Evolutionary conservation across 1,284 basidiomycete genomes (phyloP).

Genomic region (Cutaneotrichosporon cyanovorans): DNA sequence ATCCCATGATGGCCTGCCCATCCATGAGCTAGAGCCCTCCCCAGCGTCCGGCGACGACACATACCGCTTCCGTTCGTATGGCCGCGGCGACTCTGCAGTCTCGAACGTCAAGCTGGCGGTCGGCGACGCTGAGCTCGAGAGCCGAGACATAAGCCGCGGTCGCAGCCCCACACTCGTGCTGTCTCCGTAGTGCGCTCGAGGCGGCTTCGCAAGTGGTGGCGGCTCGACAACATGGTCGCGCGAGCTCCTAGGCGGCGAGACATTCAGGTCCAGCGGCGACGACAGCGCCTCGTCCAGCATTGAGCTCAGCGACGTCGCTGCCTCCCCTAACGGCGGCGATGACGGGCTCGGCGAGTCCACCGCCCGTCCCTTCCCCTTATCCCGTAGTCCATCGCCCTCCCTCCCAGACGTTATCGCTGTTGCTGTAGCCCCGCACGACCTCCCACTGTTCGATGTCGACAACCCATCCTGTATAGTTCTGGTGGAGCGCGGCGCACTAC

Average conservation of each 20-base stretch:
- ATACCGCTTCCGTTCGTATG: constrained; percentile 3
- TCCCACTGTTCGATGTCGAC: too few relatives aligned
- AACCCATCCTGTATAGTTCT: too few relatives aligned
- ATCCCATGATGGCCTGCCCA: not conserved
- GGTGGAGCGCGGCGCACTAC: too few relatives aligned
- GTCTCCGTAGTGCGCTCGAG: not conserved
- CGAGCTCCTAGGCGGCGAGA: not conserved
- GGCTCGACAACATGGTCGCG: too few relatives aligned
- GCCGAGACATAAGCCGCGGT: constrained; percentile 31
- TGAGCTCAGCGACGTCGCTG: constrained; percentile 5
- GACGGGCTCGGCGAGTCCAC: constrained; percentile 1
- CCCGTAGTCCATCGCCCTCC: too few relatives aligned
- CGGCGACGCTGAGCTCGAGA: constrained; percentile 32
- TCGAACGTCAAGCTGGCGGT: constrained; percentile 22
- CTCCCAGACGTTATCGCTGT: too few relatives aligned
- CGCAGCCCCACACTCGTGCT: constrained; percentile 2
- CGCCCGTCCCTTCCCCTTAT: constrained; percentile 23
- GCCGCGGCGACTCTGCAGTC: constrained; percentile 17
- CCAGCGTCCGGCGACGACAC: not conserved
- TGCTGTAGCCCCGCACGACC: too few relatives aligned
- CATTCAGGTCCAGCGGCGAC: constrained; percentile 20
- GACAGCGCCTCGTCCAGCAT: constrained; percentile 28
- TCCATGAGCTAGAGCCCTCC: constrained; percentile 3
- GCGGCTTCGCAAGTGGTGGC: not conserved
- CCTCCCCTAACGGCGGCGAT: not conserved